These are phyloP conservation scores for Heritiera littoralis DNA, from an alignment of 345 rosid genomes.

Conservation along the genomic window DNA sequence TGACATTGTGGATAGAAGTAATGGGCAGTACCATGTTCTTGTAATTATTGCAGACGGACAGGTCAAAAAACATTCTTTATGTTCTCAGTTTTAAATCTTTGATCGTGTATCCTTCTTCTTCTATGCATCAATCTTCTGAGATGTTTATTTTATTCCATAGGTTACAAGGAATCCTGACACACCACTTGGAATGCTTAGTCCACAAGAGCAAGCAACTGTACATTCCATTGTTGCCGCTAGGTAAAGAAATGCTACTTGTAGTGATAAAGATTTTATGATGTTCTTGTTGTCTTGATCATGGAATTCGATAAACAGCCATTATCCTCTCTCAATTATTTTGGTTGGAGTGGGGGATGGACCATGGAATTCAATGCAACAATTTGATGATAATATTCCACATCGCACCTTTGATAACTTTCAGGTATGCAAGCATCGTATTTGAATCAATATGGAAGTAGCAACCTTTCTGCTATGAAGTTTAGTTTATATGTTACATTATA, in stretches of 20 bases:
- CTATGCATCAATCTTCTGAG: background rate
- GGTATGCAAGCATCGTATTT: slow-evolving; percentile 40
- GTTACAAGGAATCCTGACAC: slow-evolving; percentile 71
- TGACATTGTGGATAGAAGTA: slow-evolving; percentile 74
- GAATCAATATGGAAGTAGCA: background rate
- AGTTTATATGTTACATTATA: background rate
- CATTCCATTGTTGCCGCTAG: slow-evolving; percentile 89
- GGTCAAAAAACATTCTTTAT: slow-evolving; percentile 36
- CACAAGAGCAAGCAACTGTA: slow-evolving; percentile 82
- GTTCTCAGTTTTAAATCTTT: background rate
- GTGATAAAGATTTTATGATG: slow-evolving; percentile 2
- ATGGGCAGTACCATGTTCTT: slow-evolving; percentile 83
- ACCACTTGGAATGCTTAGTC: slow-evolving; percentile 62
- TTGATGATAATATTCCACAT: slow-evolving; percentile 88
- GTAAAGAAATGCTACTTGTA: slow-evolving; percentile 40
- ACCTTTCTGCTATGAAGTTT: slow-evolving; percentile 8
- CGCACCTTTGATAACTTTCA: slow-evolving; percentile 93
- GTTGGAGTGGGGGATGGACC: slow-evolving; percentile 99
- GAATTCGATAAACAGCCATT: slow-evolving; percentile 47
- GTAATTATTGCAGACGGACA: slow-evolving; percentile 96
- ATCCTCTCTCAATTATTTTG: slow-evolving; percentile 83
- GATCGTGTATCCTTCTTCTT: background rate
- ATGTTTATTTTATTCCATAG: slow-evolving; percentile 31
- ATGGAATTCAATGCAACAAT: slow-evolving; percentile 88
- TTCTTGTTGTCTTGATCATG: slow-evolving; percentile 27